These are phyloP conservation scores for Furculomyces boomerangus DNA, from an alignment of 371 early-diverging fungal genomes.

Conservation along the genomic window DNA sequence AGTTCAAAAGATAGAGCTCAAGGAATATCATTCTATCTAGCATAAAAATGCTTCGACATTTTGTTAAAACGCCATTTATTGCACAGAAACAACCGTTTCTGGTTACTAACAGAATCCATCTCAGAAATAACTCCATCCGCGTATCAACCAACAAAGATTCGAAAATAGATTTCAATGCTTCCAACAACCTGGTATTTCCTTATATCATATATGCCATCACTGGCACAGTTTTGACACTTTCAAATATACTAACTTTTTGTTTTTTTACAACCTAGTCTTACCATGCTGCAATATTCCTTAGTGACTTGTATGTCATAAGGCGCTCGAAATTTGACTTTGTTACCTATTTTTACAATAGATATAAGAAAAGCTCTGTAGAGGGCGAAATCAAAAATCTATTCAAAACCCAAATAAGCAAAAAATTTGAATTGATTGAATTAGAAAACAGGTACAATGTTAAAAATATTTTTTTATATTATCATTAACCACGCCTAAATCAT, in stretches of 20 bases:
- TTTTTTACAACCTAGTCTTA: not conserved
- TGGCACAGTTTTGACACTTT: too few species aligned
- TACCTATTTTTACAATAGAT: not conserved
- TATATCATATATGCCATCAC: too few species aligned
- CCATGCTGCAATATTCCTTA: not conserved
- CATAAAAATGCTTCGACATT: too few species aligned
- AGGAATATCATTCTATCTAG: too few species aligned
- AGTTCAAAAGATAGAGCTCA: too few species aligned
- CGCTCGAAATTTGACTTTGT: not conserved
- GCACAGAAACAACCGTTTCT: too few species aligned
- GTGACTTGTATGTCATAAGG: not conserved
- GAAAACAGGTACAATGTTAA: not conserved
- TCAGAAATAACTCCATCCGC: too few species aligned
- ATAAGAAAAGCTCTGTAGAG: not conserved
- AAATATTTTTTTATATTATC: not conserved
- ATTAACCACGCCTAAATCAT: not conserved
- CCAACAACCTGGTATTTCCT: too few species aligned
- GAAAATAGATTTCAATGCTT: too few species aligned
- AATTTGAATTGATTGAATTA: not conserved
- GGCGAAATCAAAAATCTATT: not conserved
- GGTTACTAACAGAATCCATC: too few species aligned
- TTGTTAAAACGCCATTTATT: too few species aligned
- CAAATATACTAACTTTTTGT: not conserved
- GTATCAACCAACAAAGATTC: too few species aligned
- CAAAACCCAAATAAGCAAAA: not conserved